Conservation (phyloP, 495 filamentous ascomycete species). For the Cercophora newfieldiana region DNA sequence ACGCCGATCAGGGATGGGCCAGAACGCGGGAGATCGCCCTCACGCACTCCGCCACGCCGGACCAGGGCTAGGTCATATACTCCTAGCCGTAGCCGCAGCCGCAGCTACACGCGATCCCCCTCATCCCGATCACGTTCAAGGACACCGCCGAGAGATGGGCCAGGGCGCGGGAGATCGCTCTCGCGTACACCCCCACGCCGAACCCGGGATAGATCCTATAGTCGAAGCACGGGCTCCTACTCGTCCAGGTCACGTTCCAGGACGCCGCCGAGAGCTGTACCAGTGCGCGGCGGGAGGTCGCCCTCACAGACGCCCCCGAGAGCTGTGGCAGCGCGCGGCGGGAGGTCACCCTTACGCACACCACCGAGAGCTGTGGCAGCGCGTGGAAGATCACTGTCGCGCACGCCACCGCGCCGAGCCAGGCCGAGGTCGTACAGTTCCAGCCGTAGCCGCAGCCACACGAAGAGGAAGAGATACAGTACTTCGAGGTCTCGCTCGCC, state of each 20-base stretch:
- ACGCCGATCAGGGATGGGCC: conserved; percentile 35
- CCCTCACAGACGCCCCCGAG: conserved; percentile 45
- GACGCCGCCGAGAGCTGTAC: conserved; percentile 35
- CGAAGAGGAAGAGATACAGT: conserved; percentile 16
- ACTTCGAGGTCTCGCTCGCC: conserved; percentile 8
- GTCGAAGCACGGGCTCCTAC: conserved; percentile 36
- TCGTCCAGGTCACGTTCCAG: conserved; percentile 42
- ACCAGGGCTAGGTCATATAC: conserved; percentile 39
- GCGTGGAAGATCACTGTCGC: too few species aligned
- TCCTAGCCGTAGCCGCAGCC: conserved; percentile 28
- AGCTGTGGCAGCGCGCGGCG: too few species aligned
- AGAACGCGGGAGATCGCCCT: conserved; percentile 29
- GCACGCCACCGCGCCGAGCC: too few species aligned
- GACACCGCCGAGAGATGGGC: conserved; percentile 35
- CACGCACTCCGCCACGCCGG: conserved; percentile 43
- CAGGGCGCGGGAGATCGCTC: conserved; percentile 24
- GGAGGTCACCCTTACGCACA: too few species aligned
- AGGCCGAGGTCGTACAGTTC: too few species aligned
- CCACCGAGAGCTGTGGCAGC: too few species aligned
- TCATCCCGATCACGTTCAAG: conserved; percentile 42
- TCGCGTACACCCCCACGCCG: conserved; percentile 45
- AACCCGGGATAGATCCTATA: conserved; percentile 39
- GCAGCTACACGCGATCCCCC: conserved; percentile 41
- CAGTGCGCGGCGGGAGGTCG: conserved; percentile 24
- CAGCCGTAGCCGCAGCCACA: conserved; percentile 29